Evolutionary conservation across 2,329 filamentous ascomycete species (phyloP).

Genomic region (Cryphonectria japonica): DNA sequence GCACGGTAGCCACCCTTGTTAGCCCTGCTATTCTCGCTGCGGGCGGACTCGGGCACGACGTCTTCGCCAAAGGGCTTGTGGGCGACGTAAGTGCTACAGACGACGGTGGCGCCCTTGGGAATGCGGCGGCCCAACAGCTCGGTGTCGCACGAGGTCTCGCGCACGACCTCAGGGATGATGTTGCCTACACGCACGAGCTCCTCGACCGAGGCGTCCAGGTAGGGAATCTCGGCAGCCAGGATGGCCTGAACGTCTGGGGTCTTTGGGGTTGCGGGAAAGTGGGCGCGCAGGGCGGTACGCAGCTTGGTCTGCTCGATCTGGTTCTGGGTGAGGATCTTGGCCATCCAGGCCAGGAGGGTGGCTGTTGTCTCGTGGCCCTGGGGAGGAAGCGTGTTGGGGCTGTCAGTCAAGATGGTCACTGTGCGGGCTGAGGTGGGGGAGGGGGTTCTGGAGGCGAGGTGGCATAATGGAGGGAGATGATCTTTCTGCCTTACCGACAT

Average conservation of each 20-base stretch:
- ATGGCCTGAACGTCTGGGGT: conserved; percentile 19
- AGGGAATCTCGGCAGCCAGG: conserved; percentile 22
- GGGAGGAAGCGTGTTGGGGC: not conserved
- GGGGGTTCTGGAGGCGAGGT: too few relatives aligned
- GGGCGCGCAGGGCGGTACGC: conserved; percentile 15
- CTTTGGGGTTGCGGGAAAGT: conserved; percentile 10
- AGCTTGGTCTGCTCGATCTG: conserved; percentile 15
- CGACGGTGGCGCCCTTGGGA: conserved; percentile 20
- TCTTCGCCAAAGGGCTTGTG: conserved; percentile 22
- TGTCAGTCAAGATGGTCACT: not conserved
- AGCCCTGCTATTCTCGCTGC: conserved; percentile 13
- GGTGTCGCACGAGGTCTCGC: conserved; percentile 22
- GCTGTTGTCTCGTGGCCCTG: conserved; percentile 28
- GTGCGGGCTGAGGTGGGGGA: not conserved
- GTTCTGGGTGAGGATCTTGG: conserved; percentile 25
- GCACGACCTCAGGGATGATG: conserved; percentile 21
- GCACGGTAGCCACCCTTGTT: conserved; percentile 15
- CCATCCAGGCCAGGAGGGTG: conserved; percentile 24
- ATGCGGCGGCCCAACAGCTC: conserved; percentile 20
- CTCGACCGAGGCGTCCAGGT: conserved; percentile 26
- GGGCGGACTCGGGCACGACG: conserved; percentile 12
- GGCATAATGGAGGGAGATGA: too few relatives aligned
- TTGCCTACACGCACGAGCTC: conserved; percentile 25
- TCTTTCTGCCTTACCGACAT: conserved; percentile 14
- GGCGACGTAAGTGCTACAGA: conserved; percentile 23